Conservation (phyloP, 257 asterid species). For the Ilex asprella region DNA sequence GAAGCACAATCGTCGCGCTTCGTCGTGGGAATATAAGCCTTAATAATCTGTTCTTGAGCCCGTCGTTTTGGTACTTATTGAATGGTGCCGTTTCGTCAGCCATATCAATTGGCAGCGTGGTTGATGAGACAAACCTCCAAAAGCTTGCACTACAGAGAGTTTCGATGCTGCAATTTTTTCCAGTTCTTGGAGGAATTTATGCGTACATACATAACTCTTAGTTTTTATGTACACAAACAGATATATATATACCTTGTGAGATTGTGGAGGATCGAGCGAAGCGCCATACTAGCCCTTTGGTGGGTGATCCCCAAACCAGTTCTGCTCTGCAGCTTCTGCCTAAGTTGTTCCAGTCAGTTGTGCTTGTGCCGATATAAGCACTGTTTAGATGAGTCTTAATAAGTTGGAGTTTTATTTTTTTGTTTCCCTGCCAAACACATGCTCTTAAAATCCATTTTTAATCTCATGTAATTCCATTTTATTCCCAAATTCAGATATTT, state of each 20-base stretch:
- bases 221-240: background rate
- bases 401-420: too few species aligned
- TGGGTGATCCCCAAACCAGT: too few species aligned
- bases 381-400: too few species aligned
- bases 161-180: background rate
- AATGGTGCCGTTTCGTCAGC: background rate
- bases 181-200: background rate
- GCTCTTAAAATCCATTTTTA: too few species aligned
- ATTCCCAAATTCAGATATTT: too few species aligned
- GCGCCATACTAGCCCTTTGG: background rate
- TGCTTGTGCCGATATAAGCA: too few species aligned
- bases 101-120: background rate
- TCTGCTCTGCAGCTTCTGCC: too few species aligned
- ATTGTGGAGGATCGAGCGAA: background rate
- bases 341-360: too few species aligned
- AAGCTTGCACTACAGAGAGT: background rate
- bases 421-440: too few species aligned
- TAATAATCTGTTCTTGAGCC: slow-evolving; percentile 10
- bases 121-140: background rate
- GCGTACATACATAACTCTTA: background rate
- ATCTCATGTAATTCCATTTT: too few species aligned
- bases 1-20: slow-evolving; percentile 23
- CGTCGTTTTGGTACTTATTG: background rate
- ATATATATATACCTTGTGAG: background rate
- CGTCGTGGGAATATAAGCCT: slow-evolving; percentile 12